Percentiles rank a stretch among this genome's conserved stretches.
Evolutionary conservation across 371 early-diverging fungal genomes (phyloP).

Genomic region (Mortierella sp.): DNA sequence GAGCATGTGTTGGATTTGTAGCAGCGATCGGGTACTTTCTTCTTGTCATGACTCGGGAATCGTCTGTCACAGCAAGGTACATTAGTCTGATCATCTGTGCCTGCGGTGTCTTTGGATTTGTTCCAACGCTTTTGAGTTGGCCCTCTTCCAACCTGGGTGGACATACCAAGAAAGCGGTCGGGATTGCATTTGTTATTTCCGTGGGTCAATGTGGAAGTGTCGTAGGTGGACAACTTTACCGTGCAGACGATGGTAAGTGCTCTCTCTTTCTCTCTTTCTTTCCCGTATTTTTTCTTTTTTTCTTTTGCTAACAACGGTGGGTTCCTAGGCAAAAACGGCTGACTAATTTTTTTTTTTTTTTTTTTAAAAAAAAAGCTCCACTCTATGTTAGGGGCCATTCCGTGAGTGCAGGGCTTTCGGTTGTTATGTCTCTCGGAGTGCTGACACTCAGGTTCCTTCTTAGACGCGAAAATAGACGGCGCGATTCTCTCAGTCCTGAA

Average conservation of each 20-base stretch:
- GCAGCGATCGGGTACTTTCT: conserved; percentile 71
- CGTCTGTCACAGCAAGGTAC: conserved; percentile 13
- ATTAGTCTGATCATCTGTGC: conserved; percentile 55
- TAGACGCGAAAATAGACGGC: conserved; percentile 22
- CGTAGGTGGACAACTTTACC: conserved; percentile 69
- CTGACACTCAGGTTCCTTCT: conserved; percentile 20
- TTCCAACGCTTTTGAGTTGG: conserved; percentile 65
- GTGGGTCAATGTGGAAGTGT: conserved; percentile 54
- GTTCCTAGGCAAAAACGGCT: not conserved
- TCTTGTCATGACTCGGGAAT: conserved; percentile 49
- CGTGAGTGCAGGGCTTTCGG: conserved; percentile 2
- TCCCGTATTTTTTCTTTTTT: not conserved
- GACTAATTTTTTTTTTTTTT: not conserved
- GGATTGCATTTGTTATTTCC: conserved; percentile 62
- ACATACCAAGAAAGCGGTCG: conserved; percentile 67
- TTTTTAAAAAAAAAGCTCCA: conserved; percentile 8
- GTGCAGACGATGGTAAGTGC: conserved; percentile 58
- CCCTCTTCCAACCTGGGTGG: conserved; percentile 67
- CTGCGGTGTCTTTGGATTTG: conserved; percentile 61
- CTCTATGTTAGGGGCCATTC: conserved; percentile 27
- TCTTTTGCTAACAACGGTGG: not conserved
- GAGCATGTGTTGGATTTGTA: conserved; percentile 69
- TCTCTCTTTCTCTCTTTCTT: not conserved
- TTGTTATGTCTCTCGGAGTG: not conserved
- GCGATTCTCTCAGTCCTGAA: conserved; percentile 21